Percentiles rank a stretch among this genome's conserved stretches.
These are phyloP conservation scores for Hygrocybe coccinea DNA, from an alignment of 768 basidiomycete genomes.

Conservation along the genomic window DNA sequence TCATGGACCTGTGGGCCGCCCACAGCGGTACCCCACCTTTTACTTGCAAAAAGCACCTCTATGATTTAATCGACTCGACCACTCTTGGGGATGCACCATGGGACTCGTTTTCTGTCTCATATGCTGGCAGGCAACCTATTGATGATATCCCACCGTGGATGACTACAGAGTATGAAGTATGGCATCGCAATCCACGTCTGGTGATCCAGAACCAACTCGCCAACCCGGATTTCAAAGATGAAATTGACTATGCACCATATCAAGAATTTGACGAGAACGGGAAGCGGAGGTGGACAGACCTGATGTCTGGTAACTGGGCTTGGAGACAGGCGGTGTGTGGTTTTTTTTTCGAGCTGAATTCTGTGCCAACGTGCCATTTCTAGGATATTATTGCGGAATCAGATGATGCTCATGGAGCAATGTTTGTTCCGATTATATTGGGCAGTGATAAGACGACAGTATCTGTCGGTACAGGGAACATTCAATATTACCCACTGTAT, in stretches of 20 bases:
- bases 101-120: not conserved
- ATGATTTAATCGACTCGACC: no score
- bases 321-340: slow-evolving; percentile 31
- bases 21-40: not conserved
- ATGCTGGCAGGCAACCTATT: not conserved
- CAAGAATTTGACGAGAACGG: slow-evolving; percentile 22
- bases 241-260: slow-evolving; percentile 33
- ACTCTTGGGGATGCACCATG: no score
- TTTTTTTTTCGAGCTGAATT: not conserved
- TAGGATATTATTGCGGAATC: slow-evolving; percentile 27
- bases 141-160: slow-evolving; percentile 28
- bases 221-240: slow-evolving; percentile 32
- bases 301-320: slow-evolving; percentile 38
- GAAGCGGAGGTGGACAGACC: slow-evolving; percentile 24
- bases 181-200: slow-evolving; percentile 27
- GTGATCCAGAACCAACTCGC: slow-evolving; percentile 29
- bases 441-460: slow-evolving; percentile 43
- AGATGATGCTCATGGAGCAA: slow-evolving; percentile 22
- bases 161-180: slow-evolving; percentile 24
- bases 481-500: slow-evolving; percentile 37
- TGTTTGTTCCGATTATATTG: slow-evolving; percentile 28
- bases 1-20: slow-evolving; percentile 4
- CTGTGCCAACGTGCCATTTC: not conserved
- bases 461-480: slow-evolving; percentile 36
- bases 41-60: not conserved